phyloP scores from a whole-genome alignment of 306 rosid species.

The Alnus rubra region DNA sequence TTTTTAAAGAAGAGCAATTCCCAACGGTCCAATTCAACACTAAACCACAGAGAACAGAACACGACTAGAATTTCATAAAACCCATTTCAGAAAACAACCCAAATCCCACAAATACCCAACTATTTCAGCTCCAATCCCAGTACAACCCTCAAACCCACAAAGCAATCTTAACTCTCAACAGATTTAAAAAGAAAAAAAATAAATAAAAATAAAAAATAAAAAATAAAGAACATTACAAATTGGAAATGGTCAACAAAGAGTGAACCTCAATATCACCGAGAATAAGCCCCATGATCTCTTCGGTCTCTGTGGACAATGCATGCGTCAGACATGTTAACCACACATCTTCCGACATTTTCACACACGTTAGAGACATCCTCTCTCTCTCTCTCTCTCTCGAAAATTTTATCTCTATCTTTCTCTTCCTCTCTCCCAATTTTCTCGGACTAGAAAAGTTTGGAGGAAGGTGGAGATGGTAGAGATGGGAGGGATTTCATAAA shows the following conservation, averaged over 20 bases:
- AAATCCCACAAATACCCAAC: conserved; percentile 2
- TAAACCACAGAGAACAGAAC: conserved; percentile 1
- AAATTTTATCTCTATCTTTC: background rate
- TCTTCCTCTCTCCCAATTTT: conserved; percentile 1
- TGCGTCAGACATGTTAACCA: conserved; percentile 95
- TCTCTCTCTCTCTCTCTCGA: conserved; percentile 14
- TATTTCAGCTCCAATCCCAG: conserved; percentile 4
- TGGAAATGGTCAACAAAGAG: conserved; percentile 11
- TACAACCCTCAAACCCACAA: conserved; percentile 10
- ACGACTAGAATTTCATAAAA: background rate
- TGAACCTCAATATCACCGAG: conserved; percentile 90
- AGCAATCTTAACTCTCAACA: conserved; percentile 19
- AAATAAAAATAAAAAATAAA: background rate
- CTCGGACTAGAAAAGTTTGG: background rate
- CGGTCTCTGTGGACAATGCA: conserved; percentile 95
- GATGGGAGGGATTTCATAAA: background rate
- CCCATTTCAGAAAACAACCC: conserved; percentile 24
- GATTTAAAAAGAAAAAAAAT: background rate
- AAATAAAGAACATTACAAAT: background rate
- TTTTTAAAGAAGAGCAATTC: conserved; percentile 3
- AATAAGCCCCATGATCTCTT: conserved; percentile 98
- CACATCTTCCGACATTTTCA: conserved; percentile 91
- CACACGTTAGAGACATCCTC: conserved; percentile 77
- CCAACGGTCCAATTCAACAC: conserved; percentile 14
- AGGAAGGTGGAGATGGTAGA: background rate